Percentiles rank a stretch among this genome's conserved stretches.
Evolutionary conservation across 495 filamentous ascomycete genomes (phyloP).

Genomic region (Aspergillus asperescens): DNA sequence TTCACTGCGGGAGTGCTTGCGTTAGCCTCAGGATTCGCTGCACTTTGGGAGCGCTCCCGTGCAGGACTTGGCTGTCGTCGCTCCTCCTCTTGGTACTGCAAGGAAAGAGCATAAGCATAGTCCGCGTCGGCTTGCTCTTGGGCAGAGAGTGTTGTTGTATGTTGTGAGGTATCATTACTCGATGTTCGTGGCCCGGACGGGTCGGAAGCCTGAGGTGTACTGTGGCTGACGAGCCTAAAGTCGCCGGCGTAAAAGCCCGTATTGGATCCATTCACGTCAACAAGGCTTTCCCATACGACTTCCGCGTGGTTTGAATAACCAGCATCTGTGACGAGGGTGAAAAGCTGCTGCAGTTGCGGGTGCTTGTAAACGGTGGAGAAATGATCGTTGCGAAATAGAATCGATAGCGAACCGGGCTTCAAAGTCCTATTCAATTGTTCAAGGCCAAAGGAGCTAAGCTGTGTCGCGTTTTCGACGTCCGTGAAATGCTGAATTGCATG

Average conservation of each 20-base stretch:
- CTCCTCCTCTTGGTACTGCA: conserved; percentile 46
- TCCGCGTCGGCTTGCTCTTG: conserved; percentile 49
- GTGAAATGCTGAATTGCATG: conserved; percentile 77
- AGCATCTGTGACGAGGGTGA: conserved; percentile 84
- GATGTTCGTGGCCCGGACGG: conserved; percentile 28
- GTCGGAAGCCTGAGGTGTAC: conserved; percentile 21
- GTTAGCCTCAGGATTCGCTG: conserved; percentile 7
- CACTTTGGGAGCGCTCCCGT: conserved; percentile 17
- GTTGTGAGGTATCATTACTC: conserved; percentile 17
- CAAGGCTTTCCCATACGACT: conserved; percentile 91
- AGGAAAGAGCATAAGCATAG: conserved; percentile 43
- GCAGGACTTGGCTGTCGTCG: conserved; percentile 16
- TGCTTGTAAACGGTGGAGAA: conserved; percentile 88
- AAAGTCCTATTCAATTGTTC: conserved; percentile 60
- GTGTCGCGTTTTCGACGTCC: conserved; percentile 64
- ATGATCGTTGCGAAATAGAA: conserved; percentile 94
- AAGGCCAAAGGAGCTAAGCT: conserved; percentile 78
- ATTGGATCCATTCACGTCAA: conserved; percentile 78
- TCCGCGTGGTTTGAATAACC: conserved; percentile 86
- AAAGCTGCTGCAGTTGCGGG: conserved; percentile 62
- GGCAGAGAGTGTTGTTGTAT: conserved; percentile 20
- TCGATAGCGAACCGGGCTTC: conserved; percentile 69
- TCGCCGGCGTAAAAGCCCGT: conserved; percentile 86
- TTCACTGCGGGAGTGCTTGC: conserved; percentile 7
- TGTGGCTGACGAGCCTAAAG: conserved; percentile 73